A percentile compares a stretch with the other conserved stretches of the same genome.
These are phyloP conservation scores for Posidonia australis DNA, from an alignment of 106 monocot genomes.

Conservation along the genomic window DNA sequence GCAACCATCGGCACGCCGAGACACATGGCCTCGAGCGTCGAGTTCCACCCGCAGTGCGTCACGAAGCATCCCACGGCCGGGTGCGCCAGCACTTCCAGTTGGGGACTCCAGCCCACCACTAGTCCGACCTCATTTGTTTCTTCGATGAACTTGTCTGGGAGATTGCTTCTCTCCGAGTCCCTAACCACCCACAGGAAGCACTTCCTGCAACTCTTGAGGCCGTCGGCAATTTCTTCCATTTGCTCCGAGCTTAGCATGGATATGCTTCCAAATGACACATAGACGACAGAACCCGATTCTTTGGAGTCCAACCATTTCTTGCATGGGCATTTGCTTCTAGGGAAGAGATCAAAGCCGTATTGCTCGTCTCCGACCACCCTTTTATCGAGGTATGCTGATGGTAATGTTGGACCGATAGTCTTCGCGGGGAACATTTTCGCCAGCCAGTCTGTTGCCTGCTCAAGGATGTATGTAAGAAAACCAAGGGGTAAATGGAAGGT, in stretches of 20 bases:
- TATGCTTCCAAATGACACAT: slow-evolving; percentile 35
- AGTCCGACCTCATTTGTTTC: neutral
- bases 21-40: slow-evolving; percentile 38
- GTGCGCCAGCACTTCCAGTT: slow-evolving; percentile 37
- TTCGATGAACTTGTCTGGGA: slow-evolving; percentile 15
- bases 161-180: slow-evolving; percentile 10
- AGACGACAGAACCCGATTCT: slow-evolving; percentile 18
- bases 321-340: slow-evolving; percentile 2
- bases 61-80: slow-evolving; percentile 44
- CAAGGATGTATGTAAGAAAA: too few species aligned
- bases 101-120: slow-evolving; percentile 34
- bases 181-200: slow-evolving; percentile 43
- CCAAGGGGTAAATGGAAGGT: too few species aligned
- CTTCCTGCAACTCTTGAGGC: slow-evolving; percentile 9
- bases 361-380: slow-evolving; percentile 8
- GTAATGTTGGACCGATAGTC: slow-evolving; percentile 29
- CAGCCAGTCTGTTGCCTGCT: slow-evolving; percentile 22
- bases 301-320: slow-evolving; percentile 33
- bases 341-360: slow-evolving; percentile 22
- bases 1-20: slow-evolving; percentile 42
- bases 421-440: neutral
- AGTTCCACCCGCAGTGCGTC: slow-evolving; percentile 76
- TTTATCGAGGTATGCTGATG: slow-evolving; percentile 10
- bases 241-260: neutral
- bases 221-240: slow-evolving; percentile 22